Conservation (phyloP, 441 rosid genomes). For the Euphorbia schlechtendalii region DNA sequence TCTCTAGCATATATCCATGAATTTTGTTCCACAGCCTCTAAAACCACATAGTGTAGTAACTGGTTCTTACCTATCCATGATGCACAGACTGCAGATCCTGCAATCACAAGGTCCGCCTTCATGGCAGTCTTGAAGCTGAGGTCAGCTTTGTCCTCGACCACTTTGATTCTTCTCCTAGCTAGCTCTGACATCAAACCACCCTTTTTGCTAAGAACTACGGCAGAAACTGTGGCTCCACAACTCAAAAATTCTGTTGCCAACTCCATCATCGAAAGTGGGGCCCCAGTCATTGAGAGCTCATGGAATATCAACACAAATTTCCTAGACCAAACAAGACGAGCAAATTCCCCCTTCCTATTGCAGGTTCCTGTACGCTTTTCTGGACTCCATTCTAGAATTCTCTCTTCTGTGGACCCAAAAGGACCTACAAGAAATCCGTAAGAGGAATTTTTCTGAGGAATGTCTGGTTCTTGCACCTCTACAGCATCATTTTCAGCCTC, state of each 20-base stretch:
- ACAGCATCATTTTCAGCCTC: slow-evolving; percentile 30
- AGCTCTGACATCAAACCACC: slow-evolving; percentile 92
- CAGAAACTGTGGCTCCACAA: slow-evolving; percentile 97
- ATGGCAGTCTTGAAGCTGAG: slow-evolving; percentile 90
- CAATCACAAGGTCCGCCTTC: slow-evolving; percentile 92
- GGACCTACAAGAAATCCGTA: slow-evolving; percentile 83
- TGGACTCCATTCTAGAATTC: slow-evolving; percentile 79
- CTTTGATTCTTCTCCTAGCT: slow-evolving; percentile 76
- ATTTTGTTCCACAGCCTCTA: neutral
- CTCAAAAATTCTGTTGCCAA: slow-evolving; percentile 92
- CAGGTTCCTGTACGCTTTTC: slow-evolving; percentile 89
- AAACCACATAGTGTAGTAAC: slow-evolving; percentile 6
- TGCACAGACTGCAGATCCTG: slow-evolving; percentile 97
- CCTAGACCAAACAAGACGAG: slow-evolving; percentile 94
- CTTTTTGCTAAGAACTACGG: slow-evolving; percentile 84
- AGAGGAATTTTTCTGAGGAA: slow-evolving; percentile 59
- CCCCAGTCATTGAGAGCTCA: slow-evolving; percentile 97
- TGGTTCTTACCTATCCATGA: slow-evolving; percentile 80
- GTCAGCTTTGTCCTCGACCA: slow-evolving; percentile 83
- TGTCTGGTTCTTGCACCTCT: slow-evolving; percentile 54
- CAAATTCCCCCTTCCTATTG: slow-evolving; percentile 82
- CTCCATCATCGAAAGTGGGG: slow-evolving; percentile 97
- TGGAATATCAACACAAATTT: slow-evolving; percentile 83
- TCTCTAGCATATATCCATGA: neutral
- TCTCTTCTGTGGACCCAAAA: slow-evolving; percentile 71